Evolutionary conservation across 2,329 filamentous ascomycete genomes (phyloP).

Genomic region (Arthrobotrys sinensis): DNA sequence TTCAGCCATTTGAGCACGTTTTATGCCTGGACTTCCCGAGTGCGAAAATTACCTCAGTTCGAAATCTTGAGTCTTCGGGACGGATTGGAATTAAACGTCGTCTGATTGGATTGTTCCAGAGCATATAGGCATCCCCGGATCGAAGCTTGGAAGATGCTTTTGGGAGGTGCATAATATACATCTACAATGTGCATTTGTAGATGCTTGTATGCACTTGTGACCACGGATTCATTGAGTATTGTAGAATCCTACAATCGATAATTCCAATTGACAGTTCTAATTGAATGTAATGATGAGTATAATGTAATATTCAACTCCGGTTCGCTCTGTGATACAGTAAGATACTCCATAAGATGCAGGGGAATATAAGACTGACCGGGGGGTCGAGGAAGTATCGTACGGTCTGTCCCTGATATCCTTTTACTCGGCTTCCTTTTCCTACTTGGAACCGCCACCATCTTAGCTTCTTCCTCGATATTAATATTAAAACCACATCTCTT

Average conservation of each 20-base stretch:
- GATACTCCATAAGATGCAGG: neutral
- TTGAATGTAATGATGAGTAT: neutral
- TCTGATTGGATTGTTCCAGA: constrained; percentile 41
- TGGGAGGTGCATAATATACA: too few relatives aligned
- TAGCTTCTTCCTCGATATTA: constrained; percentile 7
- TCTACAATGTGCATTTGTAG: too few relatives aligned
- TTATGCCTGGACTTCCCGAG: constrained; percentile 3
- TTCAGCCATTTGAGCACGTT: constrained; percentile 2
- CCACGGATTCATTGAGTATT: too few relatives aligned
- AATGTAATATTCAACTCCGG: too few relatives aligned
- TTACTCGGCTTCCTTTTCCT: constrained; percentile 39
- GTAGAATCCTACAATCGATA: too few relatives aligned
- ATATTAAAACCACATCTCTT: constrained; percentile 18
- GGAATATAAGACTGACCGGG: constrained; percentile 2
- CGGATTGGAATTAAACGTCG: constrained; percentile 36
- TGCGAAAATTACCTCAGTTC: constrained; percentile 26
- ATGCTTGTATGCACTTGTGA: too few relatives aligned
- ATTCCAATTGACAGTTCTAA: neutral
- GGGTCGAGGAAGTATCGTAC: constrained; percentile 16
- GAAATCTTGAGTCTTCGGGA: constrained; percentile 8
- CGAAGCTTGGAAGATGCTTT: too few relatives aligned
- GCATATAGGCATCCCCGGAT: neutral
- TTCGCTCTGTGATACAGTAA: too few relatives aligned
- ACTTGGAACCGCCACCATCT: constrained; percentile 37
- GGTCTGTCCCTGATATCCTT: constrained; percentile 36